A percentile compares a stretch with the other conserved stretches of the same genome.
These are phyloP conservation scores for Russula foetens DNA, from an alignment of 768 basidiomycete genomes.

Conservation along the genomic window DNA sequence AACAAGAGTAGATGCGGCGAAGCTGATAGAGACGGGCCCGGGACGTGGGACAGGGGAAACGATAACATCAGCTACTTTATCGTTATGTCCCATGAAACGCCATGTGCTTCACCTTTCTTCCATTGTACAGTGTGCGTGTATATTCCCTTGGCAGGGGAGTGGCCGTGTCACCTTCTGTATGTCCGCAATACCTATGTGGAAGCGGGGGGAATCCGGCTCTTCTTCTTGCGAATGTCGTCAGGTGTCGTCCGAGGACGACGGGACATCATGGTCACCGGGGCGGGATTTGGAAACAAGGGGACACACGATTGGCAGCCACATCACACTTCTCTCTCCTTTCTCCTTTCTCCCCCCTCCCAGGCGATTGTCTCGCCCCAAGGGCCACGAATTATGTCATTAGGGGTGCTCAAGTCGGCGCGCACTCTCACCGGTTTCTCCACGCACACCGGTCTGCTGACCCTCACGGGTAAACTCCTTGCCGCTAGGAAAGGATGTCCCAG, in stretches of 20 bases:
- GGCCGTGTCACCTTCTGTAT: background rate
- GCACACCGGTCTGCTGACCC: background rate
- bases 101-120: background rate
- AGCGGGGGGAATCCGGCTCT: conserved; percentile 8
- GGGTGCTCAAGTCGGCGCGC: background rate
- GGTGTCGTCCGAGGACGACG: conserved; percentile 18
- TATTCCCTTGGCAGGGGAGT: background rate
- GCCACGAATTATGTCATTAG: conserved; percentile 15
- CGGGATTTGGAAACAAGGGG: conserved; percentile 8
- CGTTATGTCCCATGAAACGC: background rate
- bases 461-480: background rate
- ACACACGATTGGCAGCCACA: conserved; percentile 14
- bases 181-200: conserved; percentile 7
- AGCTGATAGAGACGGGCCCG: background rate
- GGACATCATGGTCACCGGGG: conserved; percentile 2
- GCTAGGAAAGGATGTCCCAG: background rate
- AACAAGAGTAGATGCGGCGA: background rate
- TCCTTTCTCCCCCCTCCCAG: background rate
- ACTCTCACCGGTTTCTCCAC: background rate
- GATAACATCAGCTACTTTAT: background rate
- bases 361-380: background rate
- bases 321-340: background rate
- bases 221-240: conserved; percentile 12
- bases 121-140: background rate
- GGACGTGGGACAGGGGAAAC: background rate